Conservation (phyloP, 129 eudicot species). For the Escallonia rubra region DNA sequence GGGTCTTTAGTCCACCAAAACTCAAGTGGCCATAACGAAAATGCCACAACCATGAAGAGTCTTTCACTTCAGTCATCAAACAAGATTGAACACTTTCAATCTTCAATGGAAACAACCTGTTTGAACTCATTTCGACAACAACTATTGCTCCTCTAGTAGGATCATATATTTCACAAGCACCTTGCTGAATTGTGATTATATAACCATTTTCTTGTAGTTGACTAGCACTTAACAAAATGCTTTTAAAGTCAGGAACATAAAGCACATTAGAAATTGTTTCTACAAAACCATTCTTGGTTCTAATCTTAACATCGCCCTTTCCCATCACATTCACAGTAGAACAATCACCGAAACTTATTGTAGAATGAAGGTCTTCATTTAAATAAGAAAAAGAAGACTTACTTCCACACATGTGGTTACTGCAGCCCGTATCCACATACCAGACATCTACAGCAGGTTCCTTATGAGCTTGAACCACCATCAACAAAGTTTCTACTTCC, state of each 20-base stretch:
- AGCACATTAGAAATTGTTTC: not conserved
- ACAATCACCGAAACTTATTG: not conserved
- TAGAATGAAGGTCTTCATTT: not conserved
- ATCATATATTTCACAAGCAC: not conserved
- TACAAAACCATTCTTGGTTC: not conserved
- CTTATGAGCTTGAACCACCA: not conserved
- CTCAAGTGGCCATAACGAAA: not conserved
- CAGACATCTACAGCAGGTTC: not conserved
- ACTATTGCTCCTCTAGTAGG: not conserved
- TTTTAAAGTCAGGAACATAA: not conserved
- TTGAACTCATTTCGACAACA: not conserved
- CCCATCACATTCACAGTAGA: not conserved
- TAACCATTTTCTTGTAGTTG: conserved; percentile 4
- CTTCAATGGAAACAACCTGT: conserved; percentile 3
- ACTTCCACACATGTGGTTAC: not conserved
- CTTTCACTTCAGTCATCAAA: not conserved
- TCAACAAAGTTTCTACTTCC: not conserved
- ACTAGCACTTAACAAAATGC: not conserved
- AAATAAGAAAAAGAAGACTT: not conserved
- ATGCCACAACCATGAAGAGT: conserved; percentile 1
- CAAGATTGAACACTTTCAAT: not conserved
- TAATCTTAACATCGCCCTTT: not conserved
- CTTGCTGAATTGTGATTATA: not conserved
- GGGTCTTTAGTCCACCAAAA: not conserved
- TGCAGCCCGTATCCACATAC: not conserved